Percentiles rank a stretch among this genome's conserved stretches.
Evolutionary conservation across 2,329 filamentous ascomycete species (phyloP).

Genomic region (Xylaria sp.): DNA sequence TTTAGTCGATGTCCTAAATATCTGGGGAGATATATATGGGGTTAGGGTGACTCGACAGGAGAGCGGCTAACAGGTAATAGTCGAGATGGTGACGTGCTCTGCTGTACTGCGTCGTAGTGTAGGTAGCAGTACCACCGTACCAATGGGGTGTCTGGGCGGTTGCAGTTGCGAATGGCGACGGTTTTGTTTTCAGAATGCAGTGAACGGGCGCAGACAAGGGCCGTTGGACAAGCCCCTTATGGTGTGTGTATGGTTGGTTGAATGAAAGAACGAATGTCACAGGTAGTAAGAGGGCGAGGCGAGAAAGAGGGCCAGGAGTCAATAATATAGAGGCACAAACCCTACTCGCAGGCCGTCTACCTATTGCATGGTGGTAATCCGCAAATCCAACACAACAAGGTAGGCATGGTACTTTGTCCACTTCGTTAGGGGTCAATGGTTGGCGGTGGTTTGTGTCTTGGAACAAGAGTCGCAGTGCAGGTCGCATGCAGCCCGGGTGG

Average conservation of each 20-base stretch:
- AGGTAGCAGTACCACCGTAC: background rate
- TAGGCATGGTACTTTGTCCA: slow-evolving; percentile 15
- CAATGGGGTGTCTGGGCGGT: background rate
- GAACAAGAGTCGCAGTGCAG: slow-evolving; percentile 18
- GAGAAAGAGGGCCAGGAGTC: slow-evolving; percentile 8
- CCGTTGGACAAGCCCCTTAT: background rate
- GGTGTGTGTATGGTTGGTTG: background rate
- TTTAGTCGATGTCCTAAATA: slow-evolving; percentile 11
- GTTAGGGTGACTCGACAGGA: slow-evolving; percentile 1
- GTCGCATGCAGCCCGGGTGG: slow-evolving; percentile 18
- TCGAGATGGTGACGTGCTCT: background rate
- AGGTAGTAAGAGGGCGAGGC: slow-evolving; percentile 4
- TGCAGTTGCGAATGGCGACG: background rate
- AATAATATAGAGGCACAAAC: slow-evolving; percentile 14
- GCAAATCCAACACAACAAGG: slow-evolving; percentile 9
- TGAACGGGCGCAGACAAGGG: background rate
- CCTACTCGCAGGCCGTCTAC: background rate
- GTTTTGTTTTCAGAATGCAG: background rate
- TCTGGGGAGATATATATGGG: slow-evolving; percentile 9
- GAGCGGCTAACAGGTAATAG: background rate
- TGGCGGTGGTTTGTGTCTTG: slow-evolving; percentile 16
- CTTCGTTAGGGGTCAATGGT: slow-evolving; percentile 10
- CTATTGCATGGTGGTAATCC: background rate
- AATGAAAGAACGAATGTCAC: background rate
- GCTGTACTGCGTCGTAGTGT: background rate